These are phyloP conservation scores for Drechslerella stenobrocha DNA, from an alignment of 2,329 filamentous ascomycete genomes.

Conservation along the genomic window DNA sequence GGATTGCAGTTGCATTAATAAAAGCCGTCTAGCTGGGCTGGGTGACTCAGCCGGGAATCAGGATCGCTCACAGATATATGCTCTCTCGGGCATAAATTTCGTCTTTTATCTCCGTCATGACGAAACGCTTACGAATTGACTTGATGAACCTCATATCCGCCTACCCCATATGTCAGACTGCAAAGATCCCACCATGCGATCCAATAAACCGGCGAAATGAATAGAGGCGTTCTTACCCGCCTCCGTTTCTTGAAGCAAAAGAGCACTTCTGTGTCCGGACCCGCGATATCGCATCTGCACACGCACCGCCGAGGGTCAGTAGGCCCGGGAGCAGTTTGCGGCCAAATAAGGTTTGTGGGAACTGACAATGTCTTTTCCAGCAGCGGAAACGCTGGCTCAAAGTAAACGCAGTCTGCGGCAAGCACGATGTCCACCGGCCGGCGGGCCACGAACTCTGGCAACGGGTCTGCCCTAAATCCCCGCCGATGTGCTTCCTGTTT, in stretches of 20 bases:
- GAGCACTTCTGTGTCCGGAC: constrained; percentile 62
- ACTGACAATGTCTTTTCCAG: constrained; percentile 74
- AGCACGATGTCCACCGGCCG: constrained; percentile 76
- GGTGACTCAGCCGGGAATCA: neutral
- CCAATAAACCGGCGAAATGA: neutral
- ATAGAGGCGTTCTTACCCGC: constrained; percentile 55
- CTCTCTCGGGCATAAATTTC: constrained; percentile 60
- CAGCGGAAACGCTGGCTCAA: constrained; percentile 90
- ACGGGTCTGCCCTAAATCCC: constrained; percentile 63
- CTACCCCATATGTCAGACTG: constrained; percentile 37
- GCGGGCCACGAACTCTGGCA: constrained; percentile 61
- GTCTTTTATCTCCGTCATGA: constrained; percentile 59
- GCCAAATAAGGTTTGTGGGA: constrained; percentile 53
- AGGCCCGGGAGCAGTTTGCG: constrained; percentile 66
- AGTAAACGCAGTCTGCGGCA: constrained; percentile 97
- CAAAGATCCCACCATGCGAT: neutral
- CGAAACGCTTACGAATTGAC: constrained; percentile 59
- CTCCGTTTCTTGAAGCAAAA: constrained; percentile 97
- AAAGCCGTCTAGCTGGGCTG: neutral
- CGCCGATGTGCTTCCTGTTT: constrained; percentile 7
- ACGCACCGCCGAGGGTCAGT: constrained; percentile 58
- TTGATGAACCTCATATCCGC: constrained; percentile 62
- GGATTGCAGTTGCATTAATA: neutral
- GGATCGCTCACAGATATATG: constrained; percentile 59
- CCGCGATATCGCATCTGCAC: constrained; percentile 50